Evolutionary conservation across 805 yeast genomes (phyloP), one percentile per base, ranked within the genome.

Genomic region (Zygoascus ofunaensis): DNA sequence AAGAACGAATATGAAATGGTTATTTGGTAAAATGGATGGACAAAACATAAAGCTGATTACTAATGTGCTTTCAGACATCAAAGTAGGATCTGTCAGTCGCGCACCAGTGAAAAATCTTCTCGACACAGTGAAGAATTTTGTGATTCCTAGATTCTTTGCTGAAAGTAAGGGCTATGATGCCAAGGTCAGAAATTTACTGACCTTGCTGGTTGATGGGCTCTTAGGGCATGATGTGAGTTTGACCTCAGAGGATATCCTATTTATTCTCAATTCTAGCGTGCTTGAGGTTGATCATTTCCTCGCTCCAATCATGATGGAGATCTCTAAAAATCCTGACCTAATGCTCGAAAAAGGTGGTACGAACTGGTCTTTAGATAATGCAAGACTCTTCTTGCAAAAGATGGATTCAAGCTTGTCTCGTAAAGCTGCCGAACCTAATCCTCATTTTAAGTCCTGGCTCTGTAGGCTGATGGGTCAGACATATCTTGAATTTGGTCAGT

Each of bases 401-500:
- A 8, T 26, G 30, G 30, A 12, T 7, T n/a, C n/a, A n/a, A 26
- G 30, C 7, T 26, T 26, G 7, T 26, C 30, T 26, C 30, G 30
- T 26, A 26, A 26, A 26, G 7, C 30, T 8, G 7, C 10, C 4
- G 41, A n/a, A 7, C 24, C 19, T 4, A 20, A 23, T 24, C 10
- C 10, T 14, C 28, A 21, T 17, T 41, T 34, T n/a, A 41, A 34
- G 12, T 22, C 22, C 34, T 41, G 44, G 44, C 20, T 35, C 12
- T 24, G 28, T 18, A 41, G 44, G n/a, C 30, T 33, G 10, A 8
- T 41, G 5, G 44, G 35, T 14, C 4, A 3, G 5, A 17, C 44
- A 7, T 41, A 53, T 36, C 41, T 53, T 23, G 19, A 46, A 14
- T 23, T 14, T 17, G 20, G 41, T 26, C 3, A 34, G 14, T 5